Evolutionary conservation across 805 yeast species (phyloP), one percentile per base, ranked within the genome.

Genomic region (Middelhovenomyces tepae): DNA sequence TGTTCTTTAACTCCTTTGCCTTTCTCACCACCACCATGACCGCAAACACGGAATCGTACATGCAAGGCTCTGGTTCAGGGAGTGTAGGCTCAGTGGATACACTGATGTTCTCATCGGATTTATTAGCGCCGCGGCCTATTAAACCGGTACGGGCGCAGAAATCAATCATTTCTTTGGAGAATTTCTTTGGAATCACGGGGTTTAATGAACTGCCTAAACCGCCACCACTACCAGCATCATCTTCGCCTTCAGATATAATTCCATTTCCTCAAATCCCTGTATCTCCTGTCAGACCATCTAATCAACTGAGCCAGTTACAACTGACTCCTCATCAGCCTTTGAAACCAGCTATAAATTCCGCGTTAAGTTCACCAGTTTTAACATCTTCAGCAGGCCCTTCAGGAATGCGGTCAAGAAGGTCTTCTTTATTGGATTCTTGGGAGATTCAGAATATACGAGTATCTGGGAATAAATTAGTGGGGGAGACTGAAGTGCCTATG

Each of bases 81-180:
- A 26, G n/a, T n/a, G n/a, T n/a, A n/a, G n/a, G n/a, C n/a, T n/a
- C n/a, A 26, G 17, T 26, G 29, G 10, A 9, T n/a, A 26, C 9
- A n/a, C 11, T n/a, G 6, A n/a, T 16, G 5, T 9, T 9, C 19
- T 9, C 11, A n/a, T 30, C 16, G 16, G 34, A 37, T 28, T 37
- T 47, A 18, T 23, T 44, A 9, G 50, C 51, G 7, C 44, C 47
- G 4, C 39, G 41, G 39, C 51, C 51, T 7, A 34, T 45, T 31
- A 46, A 38, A 34, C 44, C 42, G 4, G 16, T 40, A 24, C 31
- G 33, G 8, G 21, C 37, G n/a, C 40, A 39, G 31, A 36, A 28
- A 19, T 36, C 40, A 9, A 39, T 39, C 26, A 36, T 39, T 8
- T 36, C 40, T 7, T 37, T 39, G 16, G 43, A 39, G 16, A 15